Evolutionary conservation across 2,329 filamentous ascomycete genomes (phyloP).

Genomic region (Xylaria digitata): DNA sequence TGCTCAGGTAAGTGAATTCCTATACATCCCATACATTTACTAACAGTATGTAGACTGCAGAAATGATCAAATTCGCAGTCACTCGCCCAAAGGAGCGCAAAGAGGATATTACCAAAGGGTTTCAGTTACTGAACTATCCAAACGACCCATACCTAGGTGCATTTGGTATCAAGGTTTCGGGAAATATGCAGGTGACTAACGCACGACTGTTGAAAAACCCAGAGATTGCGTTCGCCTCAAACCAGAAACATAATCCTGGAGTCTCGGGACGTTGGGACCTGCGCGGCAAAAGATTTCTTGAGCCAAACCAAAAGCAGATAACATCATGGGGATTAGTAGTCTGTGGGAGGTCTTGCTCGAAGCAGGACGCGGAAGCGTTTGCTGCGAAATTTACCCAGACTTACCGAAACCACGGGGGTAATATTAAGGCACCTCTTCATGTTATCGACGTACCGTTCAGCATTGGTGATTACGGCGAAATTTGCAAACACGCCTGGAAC

Average conservation of each 20-base stretch:
- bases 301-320: constrained; percentile 71
- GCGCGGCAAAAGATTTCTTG: constrained; percentile 80
- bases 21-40: not conserved
- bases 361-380: constrained; percentile 70
- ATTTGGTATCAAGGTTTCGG: constrained; percentile 79
- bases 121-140: constrained; percentile 74
- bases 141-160: constrained; percentile 75
- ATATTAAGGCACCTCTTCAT: constrained; percentile 51
- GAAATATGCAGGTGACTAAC: constrained; percentile 72
- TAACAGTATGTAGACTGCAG: constrained; percentile 68
- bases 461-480: constrained; percentile 60
- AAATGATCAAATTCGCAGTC: constrained; percentile 95
- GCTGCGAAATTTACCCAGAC: constrained; percentile 56
- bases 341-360: constrained; percentile 65
- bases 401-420: constrained; percentile 64
- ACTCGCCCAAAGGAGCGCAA: constrained; percentile 78
- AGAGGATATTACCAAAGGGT: constrained; percentile 73
- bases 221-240: constrained; percentile 72
- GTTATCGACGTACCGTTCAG: constrained; percentile 52
- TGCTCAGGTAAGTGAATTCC: constrained; percentile 56
- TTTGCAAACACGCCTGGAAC: constrained; percentile 67
- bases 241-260: constrained; percentile 68
- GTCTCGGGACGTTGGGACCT: constrained; percentile 87
- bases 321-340: constrained; percentile 80
- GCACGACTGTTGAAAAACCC: constrained; percentile 79